Conservation (phyloP, 306 rosid genomes). For the Crataegus laevigata region DNA sequence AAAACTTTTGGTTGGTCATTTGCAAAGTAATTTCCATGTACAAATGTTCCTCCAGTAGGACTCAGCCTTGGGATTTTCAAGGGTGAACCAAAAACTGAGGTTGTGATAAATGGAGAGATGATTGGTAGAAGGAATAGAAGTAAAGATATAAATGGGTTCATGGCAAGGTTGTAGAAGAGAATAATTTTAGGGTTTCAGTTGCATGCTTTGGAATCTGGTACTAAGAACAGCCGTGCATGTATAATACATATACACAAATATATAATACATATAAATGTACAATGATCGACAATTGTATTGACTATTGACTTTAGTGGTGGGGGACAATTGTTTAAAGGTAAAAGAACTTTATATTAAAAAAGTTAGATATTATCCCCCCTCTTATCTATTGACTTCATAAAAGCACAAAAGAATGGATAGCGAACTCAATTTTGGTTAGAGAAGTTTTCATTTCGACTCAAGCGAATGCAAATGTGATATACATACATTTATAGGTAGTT, state of each 20-base stretch:
- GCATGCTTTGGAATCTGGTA: neutral
- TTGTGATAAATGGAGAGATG: conserved; percentile 12
- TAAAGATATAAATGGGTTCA: neutral
- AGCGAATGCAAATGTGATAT: no score
- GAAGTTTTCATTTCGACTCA: no score
- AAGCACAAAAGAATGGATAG: neutral
- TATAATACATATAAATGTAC: no score
- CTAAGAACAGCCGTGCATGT: neutral
- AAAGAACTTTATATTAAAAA: no score
- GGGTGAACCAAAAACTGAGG: conserved; percentile 16
- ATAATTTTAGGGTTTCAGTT: neutral
- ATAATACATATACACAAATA: neutral
- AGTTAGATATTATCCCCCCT: neutral
- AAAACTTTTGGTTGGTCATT: neutral
- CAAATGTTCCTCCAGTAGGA: conserved; percentile 25
- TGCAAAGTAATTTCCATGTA: neutral
- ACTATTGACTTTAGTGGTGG: no score
- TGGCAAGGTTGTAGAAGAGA: neutral
- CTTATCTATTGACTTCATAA: neutral
- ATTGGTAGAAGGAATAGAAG: conserved; percentile 14
- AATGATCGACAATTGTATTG: no score
- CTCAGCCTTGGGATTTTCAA: conserved; percentile 46
- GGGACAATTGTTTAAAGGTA: no score
- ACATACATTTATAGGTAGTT: no score
- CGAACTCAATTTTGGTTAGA: no score